A percentile compares a stretch with the other conserved stretches of the same genome.
phyloP scores from a whole-genome alignment of 331 rosid species.

The Pyracantha coccinea region DNA sequence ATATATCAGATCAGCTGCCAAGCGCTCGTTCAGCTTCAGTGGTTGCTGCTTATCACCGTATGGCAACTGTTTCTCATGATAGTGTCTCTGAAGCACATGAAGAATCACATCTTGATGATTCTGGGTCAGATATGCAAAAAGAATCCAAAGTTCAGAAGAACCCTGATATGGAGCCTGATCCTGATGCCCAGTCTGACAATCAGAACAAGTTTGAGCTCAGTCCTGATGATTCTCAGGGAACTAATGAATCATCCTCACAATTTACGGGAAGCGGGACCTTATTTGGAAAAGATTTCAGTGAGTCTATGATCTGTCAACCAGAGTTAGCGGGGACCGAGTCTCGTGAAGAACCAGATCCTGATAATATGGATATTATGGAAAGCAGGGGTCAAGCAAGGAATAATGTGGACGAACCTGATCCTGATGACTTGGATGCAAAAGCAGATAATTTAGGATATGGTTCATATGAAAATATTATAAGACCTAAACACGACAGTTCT shows the following conservation, averaged over 20 bases:
- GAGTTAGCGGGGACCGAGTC: slow-evolving; percentile 14
- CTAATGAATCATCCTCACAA: slow-evolving; percentile 14
- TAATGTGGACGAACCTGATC: slow-evolving; percentile 31
- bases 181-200: slow-evolving; percentile 29
- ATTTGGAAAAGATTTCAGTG: slow-evolving; percentile 8
- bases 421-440: slow-evolving; percentile 27
- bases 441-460: slow-evolving; percentile 1
- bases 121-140: slow-evolving; percentile 13
- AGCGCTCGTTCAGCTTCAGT: slow-evolving; percentile 70
- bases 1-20: slow-evolving; percentile 29
- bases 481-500: slow-evolving; percentile 15
- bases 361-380: slow-evolving; percentile 24
- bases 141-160: slow-evolving; percentile 16
- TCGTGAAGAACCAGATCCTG: slow-evolving; percentile 29
- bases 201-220: slow-evolving; percentile 47
- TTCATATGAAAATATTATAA: not conserved
- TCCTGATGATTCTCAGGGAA: slow-evolving; percentile 43
- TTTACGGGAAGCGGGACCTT: slow-evolving; percentile 8
- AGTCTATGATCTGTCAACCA: slow-evolving; percentile 12
- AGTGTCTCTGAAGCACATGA: slow-evolving; percentile 29
- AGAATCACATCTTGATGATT: slow-evolving; percentile 42
- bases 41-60: slow-evolving; percentile 69
- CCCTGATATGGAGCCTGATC: slow-evolving; percentile 48
- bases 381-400: not conserved
- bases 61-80: slow-evolving; percentile 28